These are phyloP conservation scores for Thermomucor indicae-seudaticae DNA, from an alignment of 371 early-diverging fungal species.

Conservation along the genomic window DNA sequence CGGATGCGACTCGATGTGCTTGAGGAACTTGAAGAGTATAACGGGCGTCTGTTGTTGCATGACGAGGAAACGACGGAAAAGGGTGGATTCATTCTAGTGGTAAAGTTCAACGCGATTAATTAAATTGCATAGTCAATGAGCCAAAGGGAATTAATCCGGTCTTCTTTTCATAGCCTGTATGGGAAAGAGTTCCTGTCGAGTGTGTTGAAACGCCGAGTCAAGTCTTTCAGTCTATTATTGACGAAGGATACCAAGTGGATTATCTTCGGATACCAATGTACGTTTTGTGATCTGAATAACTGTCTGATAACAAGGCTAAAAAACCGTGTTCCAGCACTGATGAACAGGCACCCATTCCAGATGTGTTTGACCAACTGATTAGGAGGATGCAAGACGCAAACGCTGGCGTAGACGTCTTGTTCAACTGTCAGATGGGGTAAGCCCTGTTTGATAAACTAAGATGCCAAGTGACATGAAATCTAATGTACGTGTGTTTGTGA, in stretches of 20 bases:
- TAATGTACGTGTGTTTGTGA: not conserved
- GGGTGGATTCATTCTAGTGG: conserved; percentile 45
- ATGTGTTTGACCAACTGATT: conserved; percentile 67
- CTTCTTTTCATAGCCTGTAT: conserved; percentile 38
- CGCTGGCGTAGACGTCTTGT: conserved; percentile 50
- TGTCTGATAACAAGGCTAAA: too few species aligned
- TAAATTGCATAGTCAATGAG: not conserved
- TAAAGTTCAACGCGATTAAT: conserved; percentile 8
- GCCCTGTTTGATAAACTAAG: not conserved
- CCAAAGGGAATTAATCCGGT: not conserved
- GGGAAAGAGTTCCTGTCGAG: conserved; percentile 52
- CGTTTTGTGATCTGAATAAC: not conserved
- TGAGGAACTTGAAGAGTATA: conserved; percentile 50
- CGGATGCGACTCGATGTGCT: conserved; percentile 62
- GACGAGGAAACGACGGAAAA: conserved; percentile 51
- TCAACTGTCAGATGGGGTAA: conserved; percentile 84
- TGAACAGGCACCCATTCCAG: conserved; percentile 77
- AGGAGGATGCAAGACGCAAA: conserved; percentile 41
- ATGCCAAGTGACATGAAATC: not conserved
- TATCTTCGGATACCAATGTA: conserved; percentile 71
- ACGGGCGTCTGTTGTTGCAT: conserved; percentile 57
- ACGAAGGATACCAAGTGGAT: conserved; percentile 57
- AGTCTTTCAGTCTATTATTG: conserved; percentile 46
- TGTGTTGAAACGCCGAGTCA: conserved; percentile 60
- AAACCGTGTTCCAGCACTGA: conserved; percentile 51